These are phyloP conservation scores for Lachancea mirantina DNA, from an alignment of 805 yeast genomes.

Conservation along the genomic window DNA sequence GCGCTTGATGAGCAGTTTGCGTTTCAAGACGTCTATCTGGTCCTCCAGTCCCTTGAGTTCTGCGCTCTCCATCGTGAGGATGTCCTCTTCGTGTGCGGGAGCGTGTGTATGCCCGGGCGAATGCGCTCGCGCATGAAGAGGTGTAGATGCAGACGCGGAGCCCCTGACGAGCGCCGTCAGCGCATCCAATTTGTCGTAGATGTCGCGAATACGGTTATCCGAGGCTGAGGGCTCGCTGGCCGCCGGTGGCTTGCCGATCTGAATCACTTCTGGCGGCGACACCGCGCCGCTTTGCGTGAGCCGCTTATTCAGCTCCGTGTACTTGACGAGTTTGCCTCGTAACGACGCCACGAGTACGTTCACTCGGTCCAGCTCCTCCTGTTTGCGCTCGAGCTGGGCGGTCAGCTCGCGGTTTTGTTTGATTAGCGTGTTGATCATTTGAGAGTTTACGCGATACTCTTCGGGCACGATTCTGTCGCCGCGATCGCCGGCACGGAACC, in stretches of 20 bases:
- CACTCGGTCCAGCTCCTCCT: constrained; percentile 27
- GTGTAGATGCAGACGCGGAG: constrained; percentile 4
- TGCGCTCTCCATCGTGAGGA: constrained; percentile 29
- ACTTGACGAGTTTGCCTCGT: constrained; percentile 32
- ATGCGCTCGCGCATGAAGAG: constrained; percentile 1
- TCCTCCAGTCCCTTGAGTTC: constrained; percentile 31
- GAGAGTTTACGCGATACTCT: constrained; percentile 31
- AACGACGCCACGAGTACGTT: constrained; percentile 29
- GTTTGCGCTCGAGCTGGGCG: constrained; percentile 26
- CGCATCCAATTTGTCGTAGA: constrained; percentile 15
- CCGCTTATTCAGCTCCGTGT: constrained; percentile 28
- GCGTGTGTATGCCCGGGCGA: constrained; percentile 1
- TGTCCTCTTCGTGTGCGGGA: constrained; percentile 17
- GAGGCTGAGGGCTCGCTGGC: constrained; percentile 2
- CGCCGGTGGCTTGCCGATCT: constrained; percentile 4
- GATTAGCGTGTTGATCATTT: constrained; percentile 34
- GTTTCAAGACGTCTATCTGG: constrained; percentile 28
- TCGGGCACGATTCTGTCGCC: constrained; percentile 28
- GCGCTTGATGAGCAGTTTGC: constrained; percentile 29
- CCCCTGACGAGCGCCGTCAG: constrained; percentile 13
- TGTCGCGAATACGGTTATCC: constrained; percentile 12
- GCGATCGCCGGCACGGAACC: too few species aligned
- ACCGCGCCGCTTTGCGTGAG: constrained; percentile 7
- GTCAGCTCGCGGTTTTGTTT: constrained; percentile 33
- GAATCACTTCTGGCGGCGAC: constrained; percentile 6